Conservation (phyloP, 2,329 filamentous ascomycete genomes). For the Xylaria polymorpha region DNA sequence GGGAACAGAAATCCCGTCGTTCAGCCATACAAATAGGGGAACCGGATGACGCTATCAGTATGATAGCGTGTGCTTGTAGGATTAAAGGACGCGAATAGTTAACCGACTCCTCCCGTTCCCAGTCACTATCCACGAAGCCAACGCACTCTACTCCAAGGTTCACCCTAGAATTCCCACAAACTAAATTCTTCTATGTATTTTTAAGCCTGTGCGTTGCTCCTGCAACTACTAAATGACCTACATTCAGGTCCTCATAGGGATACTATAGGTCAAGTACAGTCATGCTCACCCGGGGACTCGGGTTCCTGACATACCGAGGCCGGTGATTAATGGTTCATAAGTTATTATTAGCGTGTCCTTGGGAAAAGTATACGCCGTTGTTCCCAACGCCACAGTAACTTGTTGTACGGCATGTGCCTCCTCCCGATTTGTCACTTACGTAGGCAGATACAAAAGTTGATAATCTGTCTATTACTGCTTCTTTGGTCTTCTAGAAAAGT, state of each 20-base stretch:
- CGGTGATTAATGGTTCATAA: neutral
- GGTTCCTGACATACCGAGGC: neutral
- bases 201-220: too few species aligned
- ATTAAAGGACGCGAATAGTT: too few species aligned
- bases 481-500: too few species aligned
- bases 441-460: neutral
- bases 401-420: neutral
- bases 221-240: neutral
- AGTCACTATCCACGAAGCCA: neutral
- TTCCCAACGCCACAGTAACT: neutral
- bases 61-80: neutral
- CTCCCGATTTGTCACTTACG: neutral
- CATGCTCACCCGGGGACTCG: neutral
- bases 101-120: neutral
- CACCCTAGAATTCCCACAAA: neutral
- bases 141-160: neutral
- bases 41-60: neutral
- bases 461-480: too few species aligned
- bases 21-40: neutral
- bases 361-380: neutral
- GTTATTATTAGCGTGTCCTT: neutral
- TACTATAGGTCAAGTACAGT: neutral
- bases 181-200: too few species aligned
- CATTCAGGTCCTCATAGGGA: neutral
- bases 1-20: neutral